phyloP scores from a whole-genome alignment of 805 yeast genomes.

The Candida jianshihensis region DNA sequence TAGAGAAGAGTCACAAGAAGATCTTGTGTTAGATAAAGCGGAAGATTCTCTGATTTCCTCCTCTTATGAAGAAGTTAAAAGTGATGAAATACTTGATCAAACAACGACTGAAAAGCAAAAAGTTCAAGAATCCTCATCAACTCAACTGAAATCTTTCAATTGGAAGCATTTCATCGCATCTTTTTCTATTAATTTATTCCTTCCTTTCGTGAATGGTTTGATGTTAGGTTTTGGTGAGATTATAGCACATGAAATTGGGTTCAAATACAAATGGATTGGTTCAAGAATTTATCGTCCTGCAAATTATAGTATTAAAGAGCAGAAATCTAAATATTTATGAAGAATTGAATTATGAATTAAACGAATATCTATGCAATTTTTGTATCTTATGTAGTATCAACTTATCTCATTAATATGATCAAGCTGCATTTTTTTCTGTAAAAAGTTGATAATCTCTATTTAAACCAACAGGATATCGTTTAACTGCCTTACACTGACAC shows the following conservation, averaged over 20 bases:
- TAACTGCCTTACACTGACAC: constrained; percentile 48
- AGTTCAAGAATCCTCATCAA: background rate
- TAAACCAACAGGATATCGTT: constrained; percentile 58
- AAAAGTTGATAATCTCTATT: constrained; percentile 42
- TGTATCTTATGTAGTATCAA: too few relatives aligned
- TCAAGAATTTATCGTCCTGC: constrained; percentile 42
- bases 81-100: background rate
- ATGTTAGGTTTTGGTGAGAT: constrained; percentile 97
- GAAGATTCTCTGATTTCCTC: too few relatives aligned
- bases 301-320: constrained; percentile 6
- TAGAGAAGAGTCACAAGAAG: too few relatives aligned
- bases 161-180: constrained; percentile 8
- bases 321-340: constrained; percentile 13
- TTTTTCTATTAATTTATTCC: constrained; percentile 65
- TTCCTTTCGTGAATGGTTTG: constrained; percentile 89
- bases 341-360: background rate
- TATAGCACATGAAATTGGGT: constrained; percentile 87
- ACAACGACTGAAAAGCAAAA: background rate
- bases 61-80: background rate
- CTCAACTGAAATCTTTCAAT: background rate
- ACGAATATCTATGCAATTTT: background rate
- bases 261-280: constrained; percentile 67
- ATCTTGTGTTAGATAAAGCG: too few relatives aligned
- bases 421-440: constrained; percentile 27
- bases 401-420: too few relatives aligned